A percentile compares a stretch with the other conserved stretches of the same genome.
These are phyloP conservation scores for Ogataea degrootiae DNA, from an alignment of 805 yeast species.

Conservation along the genomic window DNA sequence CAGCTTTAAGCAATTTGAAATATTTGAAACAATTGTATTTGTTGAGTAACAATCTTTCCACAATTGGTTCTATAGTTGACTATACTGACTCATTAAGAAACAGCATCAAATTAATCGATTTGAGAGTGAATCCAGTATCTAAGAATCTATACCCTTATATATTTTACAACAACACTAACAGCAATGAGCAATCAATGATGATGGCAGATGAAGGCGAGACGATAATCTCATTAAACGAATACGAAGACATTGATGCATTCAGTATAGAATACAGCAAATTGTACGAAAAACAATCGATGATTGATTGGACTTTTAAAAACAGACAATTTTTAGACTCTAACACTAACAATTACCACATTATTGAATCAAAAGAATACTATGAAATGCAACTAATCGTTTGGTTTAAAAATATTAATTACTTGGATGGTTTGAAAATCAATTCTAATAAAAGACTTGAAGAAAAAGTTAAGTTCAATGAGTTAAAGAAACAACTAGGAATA, in stretches of 20 bases:
- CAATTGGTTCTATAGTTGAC: constrained; percentile 30
- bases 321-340: constrained; percentile 9
- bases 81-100: constrained; percentile 28
- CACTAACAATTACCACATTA: background rate
- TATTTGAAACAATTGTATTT: constrained; percentile 37
- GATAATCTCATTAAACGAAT: constrained; percentile 39
- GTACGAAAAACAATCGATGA: constrained; percentile 27
- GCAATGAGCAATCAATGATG: constrained; percentile 6
- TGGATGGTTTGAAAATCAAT: constrained; percentile 25
- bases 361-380: constrained; percentile 8
- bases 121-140: constrained; percentile 46
- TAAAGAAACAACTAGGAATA: background rate
- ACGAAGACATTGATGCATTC: constrained; percentile 51
- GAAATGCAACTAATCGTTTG: constrained; percentile 21
- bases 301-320: constrained; percentile 39
- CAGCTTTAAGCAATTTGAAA: constrained; percentile 30
- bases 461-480: constrained; percentile 3
- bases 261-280: constrained; percentile 41
- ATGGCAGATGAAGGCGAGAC: constrained; percentile 16
- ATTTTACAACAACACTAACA: constrained; percentile 40
- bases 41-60: constrained; percentile 41
- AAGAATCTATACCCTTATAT: constrained; percentile 48
- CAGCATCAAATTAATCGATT: constrained; percentile 37
- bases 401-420: constrained; percentile 23
- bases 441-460: constrained; percentile 9